Evolutionary conservation across 345 rosid genomes (phyloP), one percentile per base, ranked within the genome.

Genomic region (Limnanthes douglasii): DNA sequence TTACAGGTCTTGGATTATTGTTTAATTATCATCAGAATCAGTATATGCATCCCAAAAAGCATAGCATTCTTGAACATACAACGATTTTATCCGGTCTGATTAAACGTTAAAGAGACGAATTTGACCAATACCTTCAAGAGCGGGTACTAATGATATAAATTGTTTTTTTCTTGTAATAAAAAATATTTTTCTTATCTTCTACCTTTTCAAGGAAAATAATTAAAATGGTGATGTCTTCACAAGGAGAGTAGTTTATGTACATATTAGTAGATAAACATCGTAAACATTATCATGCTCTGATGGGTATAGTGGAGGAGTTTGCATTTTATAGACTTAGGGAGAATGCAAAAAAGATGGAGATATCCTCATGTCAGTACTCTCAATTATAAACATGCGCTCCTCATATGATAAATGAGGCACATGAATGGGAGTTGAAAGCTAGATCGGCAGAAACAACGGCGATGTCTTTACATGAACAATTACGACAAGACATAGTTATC

Each of bases 211-310:
- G n/a, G n/a, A n/a, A n/a, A n/a, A n/a, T n/a, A n/a, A n/a, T n/a
- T n/a, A n/a, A n/a, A n/a, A n/a, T n/a, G n/a, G n/a, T n/a, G n/a
- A n/a, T n/a, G n/a, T n/a, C n/a, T n/a, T n/a, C n/a, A n/a, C n/a
- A 85, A 93, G 83, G 75, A 37, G 96, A 76, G 54, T 79, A 63
- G 57, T 56, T 85, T 51, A 54, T 75, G 66, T 79, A 72, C 27
- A 62, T 60, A 10, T 65, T 80, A 62, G 77, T 60, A 5, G 96
- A 71, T 54, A 76, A 67, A 45, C 54, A 78, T 52, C 65, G 65
- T 48, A 48, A 56, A 51, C 82, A 80, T 66, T 69, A 67, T 43
- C 69, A 59, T 11, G 75, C 60, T 18, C 82, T 85, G 9, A 41
- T 85, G 13, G 53, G 72, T 15, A 61, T 66, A 5, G 69, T 73